Evolutionary conservation across 2,329 filamentous ascomycete genomes (phyloP), one percentile per base, ranked within the genome.

Genomic region (Corynespora cassiicola): DNA sequence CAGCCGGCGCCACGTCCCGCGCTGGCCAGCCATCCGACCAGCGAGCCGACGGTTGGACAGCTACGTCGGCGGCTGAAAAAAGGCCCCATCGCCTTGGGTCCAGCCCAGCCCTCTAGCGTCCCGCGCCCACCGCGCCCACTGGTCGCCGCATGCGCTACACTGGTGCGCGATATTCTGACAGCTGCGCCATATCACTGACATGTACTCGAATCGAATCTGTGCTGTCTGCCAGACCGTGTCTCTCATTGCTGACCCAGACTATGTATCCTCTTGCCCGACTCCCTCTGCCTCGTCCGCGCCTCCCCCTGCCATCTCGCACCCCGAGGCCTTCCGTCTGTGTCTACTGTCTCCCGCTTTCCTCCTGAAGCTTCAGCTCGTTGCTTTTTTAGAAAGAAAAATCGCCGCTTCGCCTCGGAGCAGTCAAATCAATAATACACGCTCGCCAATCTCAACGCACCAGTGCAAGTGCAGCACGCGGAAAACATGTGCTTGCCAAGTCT

Each of bases 371-470:
- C n/a, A n/a, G n/a, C n/a, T n/a, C n/a, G n/a, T n/a, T n/a, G n/a
- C n/a, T n/a, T n/a, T n/a, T n/a, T n/a, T n/a, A n/a, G n/a, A n/a
- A n/a, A n/a, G n/a, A n/a, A n/a, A n/a, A n/a, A n/a, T n/a, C n/a
- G n/a, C 43, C 28, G 36, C 39, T 19, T 46, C 31, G 39, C 37
- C 38, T 42, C 45, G 34, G 28, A n/a, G n/a, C n/a, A n/a, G n/a
- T n/a, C n/a, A n/a, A 51, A 52, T 55, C 53, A 44, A 53, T 59
- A 59, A 53, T 64, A 52, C 63, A 61, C 51, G 52, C 49, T 50
- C 42, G 47, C 46, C 41, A 47, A 43, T 35, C 25, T 40, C 41
- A 43, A 46, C 42, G n/a, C n/a, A n/a, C n/a, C n/a, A n/a, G n/a
- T n/a, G n/a, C 42, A 48, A 50, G 50, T 46, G 53, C 50, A 54